Percentiles rank a stretch among this genome's conserved stretches.
Evolutionary conservation across 208 protist genomes (phyloP).

Genomic region (Acanthamoeba sp.): DNA sequence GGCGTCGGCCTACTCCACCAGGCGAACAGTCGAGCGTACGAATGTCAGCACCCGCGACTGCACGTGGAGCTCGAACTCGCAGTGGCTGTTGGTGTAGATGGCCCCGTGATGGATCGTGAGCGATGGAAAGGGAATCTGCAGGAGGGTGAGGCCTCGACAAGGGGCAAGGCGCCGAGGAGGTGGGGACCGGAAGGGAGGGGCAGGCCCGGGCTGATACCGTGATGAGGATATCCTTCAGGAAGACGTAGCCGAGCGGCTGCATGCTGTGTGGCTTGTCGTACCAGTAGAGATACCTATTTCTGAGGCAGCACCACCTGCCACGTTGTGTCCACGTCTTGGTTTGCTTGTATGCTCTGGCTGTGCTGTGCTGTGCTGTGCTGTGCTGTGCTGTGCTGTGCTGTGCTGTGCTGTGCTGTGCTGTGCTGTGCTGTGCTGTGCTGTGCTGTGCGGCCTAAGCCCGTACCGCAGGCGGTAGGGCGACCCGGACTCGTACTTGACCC

Average conservation of each 20-base stretch:
- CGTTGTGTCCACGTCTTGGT: neutral
- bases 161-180: too few relatives aligned
- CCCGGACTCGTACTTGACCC: neutral
- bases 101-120: neutral
- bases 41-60: neutral
- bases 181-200: neutral
- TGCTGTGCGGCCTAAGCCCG: slow-evolving; percentile 69
- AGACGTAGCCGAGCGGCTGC: neutral
- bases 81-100: neutral
- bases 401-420: slow-evolving; percentile 42
- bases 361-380: neutral
- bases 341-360: neutral
- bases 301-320: slow-evolving; percentile 37
- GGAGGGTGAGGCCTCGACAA: too few relatives aligned
- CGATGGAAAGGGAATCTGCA: slow-evolving; percentile 17
- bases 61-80: neutral
- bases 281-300: slow-evolving; percentile 1
- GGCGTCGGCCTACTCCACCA: neutral
- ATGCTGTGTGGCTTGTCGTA: slow-evolving; percentile 16
- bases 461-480: slow-evolving; percentile 9
- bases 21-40: neutral
- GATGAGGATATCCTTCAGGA: slow-evolving; percentile 29
- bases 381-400: slow-evolving; percentile 38
- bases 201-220: neutral
- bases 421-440: slow-evolving; percentile 9